These are phyloP conservation scores for Hanseniaspora nectarophila DNA, from an alignment of 805 yeast genomes.

Conservation along the genomic window DNA sequence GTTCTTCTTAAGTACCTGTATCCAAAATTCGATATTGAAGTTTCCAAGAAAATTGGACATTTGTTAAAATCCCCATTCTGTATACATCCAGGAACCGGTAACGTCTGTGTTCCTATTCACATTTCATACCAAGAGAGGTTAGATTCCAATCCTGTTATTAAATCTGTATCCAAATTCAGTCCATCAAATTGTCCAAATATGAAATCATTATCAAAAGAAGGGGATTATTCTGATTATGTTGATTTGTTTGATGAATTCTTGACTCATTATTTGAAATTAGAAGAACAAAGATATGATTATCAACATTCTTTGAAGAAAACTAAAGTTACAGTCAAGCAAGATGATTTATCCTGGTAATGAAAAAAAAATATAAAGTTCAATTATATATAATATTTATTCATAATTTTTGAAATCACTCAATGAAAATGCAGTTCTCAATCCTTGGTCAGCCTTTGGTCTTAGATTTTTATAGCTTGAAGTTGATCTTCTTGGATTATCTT, in stretches of 20 bases:
- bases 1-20: slow-evolving; percentile 67
- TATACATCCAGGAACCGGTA: slow-evolving; percentile 91
- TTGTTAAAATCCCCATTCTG: slow-evolving; percentile 93
- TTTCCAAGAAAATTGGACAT: slow-evolving; percentile 79
- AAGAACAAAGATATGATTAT: slow-evolving; percentile 4
- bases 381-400: not conserved
- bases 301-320: not conserved
- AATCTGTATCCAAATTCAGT: not conserved
- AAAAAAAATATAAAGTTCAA: not conserved
- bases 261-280: not conserved
- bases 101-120: slow-evolving; percentile 75
- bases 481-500: slow-evolving; percentile 5
- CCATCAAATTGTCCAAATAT: slow-evolving; percentile 13
- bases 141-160: not conserved
- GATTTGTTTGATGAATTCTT: slow-evolving; percentile 6
- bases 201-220: not conserved
- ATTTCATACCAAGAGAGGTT: slow-evolving; percentile 14
- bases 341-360: slow-evolving; percentile 2
- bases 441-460: slow-evolving; percentile 1
- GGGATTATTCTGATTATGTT: slow-evolving; percentile 3
- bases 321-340: not conserved
- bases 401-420: slow-evolving; percentile 13
- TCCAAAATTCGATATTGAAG: slow-evolving; percentile 89
- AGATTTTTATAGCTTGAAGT: slow-evolving; percentile 5
- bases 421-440: slow-evolving; percentile 13